Evolutionary conservation across 768 basidiomycete genomes (phyloP), one percentile per base, ranked within the genome.

Genomic region (Bullera alba): DNA sequence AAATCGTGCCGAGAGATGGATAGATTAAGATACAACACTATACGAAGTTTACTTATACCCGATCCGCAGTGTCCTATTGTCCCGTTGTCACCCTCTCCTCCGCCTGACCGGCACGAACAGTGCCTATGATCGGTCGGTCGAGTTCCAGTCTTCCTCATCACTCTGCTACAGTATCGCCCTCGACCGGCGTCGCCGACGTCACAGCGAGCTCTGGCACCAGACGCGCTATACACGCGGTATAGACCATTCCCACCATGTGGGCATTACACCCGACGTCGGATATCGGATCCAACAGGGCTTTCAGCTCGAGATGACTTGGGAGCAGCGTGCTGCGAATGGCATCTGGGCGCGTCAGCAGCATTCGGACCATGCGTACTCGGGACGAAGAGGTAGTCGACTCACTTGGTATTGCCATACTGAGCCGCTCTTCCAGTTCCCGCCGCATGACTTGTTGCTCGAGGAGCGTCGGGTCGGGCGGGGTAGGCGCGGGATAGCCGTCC

Each of bases 401-500:
- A 76, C 75, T 21, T 0, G 82, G 80, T 3, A 82, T 51, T 5
- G 72, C 30, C 36, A 75, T 72, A 0, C 61, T 51, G 1, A 85
- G 35, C 27, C 78, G 63, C 47, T 60, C 50, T 38, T 78, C 72
- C 3, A 81, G 54, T 39, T 67, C 61, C 7, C 65, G 54, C 26
- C 80, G 78, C 42, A 88, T 75, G 28, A 75, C 77, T 1, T 75
- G 74, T 57, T 87, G 85, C 70, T 92, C 89, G 57, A 86, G 86
- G 1, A 75, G 75, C 0, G 83, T 81, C 16, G 91, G 92, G 37
- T 87, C 86, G 0, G 79, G 75, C 1, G 84, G 81, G 0, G 82
- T 71, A 0, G 83, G 81, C 0, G 79, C 86, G 0, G 89, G 90
- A 73, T 87, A 88, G 14, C 93, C 92, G 3, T 71, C 61, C 2